These are phyloP conservation scores for Lepidium africanum DNA, from an alignment of 345 rosid species.

Conservation along the genomic window DNA sequence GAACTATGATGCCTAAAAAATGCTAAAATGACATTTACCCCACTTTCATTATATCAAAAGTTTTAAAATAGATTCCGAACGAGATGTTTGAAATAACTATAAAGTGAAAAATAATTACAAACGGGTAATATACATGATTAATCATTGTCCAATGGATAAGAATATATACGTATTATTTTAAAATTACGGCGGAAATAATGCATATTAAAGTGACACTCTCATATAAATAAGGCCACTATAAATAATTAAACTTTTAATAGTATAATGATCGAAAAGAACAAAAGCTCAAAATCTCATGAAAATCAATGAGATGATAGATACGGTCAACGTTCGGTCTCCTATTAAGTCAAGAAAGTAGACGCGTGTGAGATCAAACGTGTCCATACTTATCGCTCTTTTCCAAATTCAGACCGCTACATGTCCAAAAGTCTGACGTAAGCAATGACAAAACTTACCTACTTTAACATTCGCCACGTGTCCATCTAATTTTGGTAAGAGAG, in stretches of 20 bases:
- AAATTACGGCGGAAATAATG: neutral
- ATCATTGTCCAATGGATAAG: neutral
- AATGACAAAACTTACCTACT: conserved; percentile 60
- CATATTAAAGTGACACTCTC: neutral
- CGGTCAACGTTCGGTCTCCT: conserved; percentile 16
- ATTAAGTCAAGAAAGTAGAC: conserved; percentile 3
- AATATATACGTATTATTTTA: neutral
- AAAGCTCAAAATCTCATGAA: neutral
- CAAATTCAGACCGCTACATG: conserved; percentile 28
- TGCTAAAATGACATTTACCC: too few relatives aligned
- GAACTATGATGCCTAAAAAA: too few relatives aligned
- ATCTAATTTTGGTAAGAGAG: too few relatives aligned
- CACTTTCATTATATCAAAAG: too few relatives aligned
- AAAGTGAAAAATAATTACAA: too few relatives aligned
- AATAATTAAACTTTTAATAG: neutral
- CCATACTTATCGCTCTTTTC: conserved; percentile 6
- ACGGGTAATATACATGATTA: too few relatives aligned
- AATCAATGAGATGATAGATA: neutral
- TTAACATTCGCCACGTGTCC: conserved; percentile 51
- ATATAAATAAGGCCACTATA: neutral
- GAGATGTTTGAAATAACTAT: too few relatives aligned
- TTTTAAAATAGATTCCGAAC: too few relatives aligned
- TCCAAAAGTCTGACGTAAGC: conserved; percentile 82
- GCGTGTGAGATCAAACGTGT: conserved; percentile 21
- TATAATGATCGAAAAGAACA: neutral